These are phyloP conservation scores for Dianthus caryophyllus DNA, from an alignment of 148 eudicot genomes.

Conservation along the genomic window DNA sequence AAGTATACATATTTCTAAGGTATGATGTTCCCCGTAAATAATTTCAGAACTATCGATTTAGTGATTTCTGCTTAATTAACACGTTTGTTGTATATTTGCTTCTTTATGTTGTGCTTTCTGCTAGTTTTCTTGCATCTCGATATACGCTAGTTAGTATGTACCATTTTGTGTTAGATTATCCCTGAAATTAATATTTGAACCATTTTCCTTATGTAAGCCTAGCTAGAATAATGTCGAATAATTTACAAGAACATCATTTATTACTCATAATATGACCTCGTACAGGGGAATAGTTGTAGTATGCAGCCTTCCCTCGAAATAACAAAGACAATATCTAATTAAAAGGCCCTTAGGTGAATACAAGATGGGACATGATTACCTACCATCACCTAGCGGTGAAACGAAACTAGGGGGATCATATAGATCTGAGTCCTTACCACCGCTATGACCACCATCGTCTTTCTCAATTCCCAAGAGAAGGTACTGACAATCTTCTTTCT, in stretches of 20 bases:
- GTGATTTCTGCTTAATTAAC: too few species aligned
- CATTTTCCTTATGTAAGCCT: too few species aligned
- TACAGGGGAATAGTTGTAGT: neutral
- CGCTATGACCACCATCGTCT: conserved; percentile 7
- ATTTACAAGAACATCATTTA: neutral
- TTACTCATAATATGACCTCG: too few species aligned
- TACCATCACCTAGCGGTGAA: neutral
- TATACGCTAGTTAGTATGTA: too few species aligned
- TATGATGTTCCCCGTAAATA: too few species aligned
- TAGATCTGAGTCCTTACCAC: conserved; percentile 6
- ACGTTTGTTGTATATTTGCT: too few species aligned
- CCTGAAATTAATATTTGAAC: too few species aligned
- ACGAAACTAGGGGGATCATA: conserved; percentile 3
- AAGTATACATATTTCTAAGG: too few species aligned
- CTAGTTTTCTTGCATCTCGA: too few species aligned
- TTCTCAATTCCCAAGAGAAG: neutral
- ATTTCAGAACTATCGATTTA: too few species aligned
- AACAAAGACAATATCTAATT: neutral
- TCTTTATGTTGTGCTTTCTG: too few species aligned
- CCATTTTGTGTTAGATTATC: too few species aligned
- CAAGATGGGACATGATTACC: neutral
- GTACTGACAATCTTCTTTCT: conserved; percentile 3
- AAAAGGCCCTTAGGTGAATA: neutral
- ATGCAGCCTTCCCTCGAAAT: neutral
- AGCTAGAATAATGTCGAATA: neutral